A percentile compares a stretch with the other conserved stretches of the same genome.
These are phyloP conservation scores for Solanum corneliomulleri DNA, from an alignment of 257 asterid species.

Conservation along the genomic window DNA sequence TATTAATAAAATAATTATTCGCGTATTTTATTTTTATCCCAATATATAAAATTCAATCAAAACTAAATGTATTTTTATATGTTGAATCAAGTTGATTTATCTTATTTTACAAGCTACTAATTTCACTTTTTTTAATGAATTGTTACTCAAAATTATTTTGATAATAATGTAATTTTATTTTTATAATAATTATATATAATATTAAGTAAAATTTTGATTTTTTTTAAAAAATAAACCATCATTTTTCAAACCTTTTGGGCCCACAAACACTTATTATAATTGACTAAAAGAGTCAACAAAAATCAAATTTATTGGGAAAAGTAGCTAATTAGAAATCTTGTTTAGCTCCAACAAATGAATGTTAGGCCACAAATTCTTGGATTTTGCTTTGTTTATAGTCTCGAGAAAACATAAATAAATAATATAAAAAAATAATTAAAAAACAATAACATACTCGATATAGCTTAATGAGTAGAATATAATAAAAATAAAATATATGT, in stretches of 20 bases:
- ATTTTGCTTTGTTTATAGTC: constrained; percentile 16
- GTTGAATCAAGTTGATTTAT: not conserved
- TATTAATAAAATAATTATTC: no score
- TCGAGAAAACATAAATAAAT: constrained; percentile 9
- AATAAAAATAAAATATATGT: no score
- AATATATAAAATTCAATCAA: not conserved
- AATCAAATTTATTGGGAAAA: constrained; percentile 7
- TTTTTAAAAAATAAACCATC: not conserved
- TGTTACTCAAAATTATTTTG: not conserved
- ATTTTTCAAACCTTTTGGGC: not conserved
- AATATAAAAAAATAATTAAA: not conserved
- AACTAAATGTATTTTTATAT: not conserved
- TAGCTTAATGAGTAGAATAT: not conserved
- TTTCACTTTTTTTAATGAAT: not conserved
- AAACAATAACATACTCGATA: no score
- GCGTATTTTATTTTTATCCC: no score
- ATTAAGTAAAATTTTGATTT: not conserved
- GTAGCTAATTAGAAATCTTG: not conserved
- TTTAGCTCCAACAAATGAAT: constrained; percentile 20
- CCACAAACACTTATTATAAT: not conserved
- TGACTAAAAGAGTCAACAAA: constrained; percentile 6
- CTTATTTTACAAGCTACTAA: not conserved
- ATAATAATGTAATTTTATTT: not conserved
- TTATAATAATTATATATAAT: no score
- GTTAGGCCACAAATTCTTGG: constrained; percentile 18